A percentile compares a stretch with the other conserved stretches of the same genome.
Conservation (phyloP, 805 yeast species). For the Saturnispora kantuleensis region DNA sequence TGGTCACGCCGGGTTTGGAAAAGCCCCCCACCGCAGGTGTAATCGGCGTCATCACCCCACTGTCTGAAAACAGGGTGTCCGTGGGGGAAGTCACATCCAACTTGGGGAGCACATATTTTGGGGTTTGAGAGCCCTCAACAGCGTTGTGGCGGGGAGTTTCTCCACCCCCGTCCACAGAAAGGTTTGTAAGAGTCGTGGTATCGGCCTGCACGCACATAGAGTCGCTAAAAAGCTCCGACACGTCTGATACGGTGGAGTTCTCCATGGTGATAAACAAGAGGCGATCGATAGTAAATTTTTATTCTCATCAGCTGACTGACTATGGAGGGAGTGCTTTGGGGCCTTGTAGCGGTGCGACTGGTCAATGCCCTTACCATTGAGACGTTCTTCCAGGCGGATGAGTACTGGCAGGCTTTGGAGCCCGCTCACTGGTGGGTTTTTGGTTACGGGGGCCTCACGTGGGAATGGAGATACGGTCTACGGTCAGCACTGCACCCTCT, state of each 20-base stretch:
- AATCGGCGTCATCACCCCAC: conserved; percentile 1
- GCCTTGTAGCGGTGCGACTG: conserved; percentile 36
- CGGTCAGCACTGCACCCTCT: conserved; percentile 77
- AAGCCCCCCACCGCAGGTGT: background rate
- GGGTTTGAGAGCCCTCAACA: background rate
- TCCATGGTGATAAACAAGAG: background rate
- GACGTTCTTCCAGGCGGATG: conserved; percentile 95
- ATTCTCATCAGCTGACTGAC: background rate
- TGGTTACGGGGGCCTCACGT: conserved; percentile 77
- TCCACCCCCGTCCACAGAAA: too few relatives aligned
- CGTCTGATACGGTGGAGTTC: background rate
- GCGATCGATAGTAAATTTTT: background rate
- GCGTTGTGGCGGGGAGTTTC: too few relatives aligned
- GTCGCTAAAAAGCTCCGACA: background rate
- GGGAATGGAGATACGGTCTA: conserved; percentile 85
- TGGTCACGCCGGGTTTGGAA: background rate
- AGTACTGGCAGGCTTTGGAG: conserved; percentile 85
- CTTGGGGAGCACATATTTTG: background rate
- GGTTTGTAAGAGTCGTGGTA: background rate
- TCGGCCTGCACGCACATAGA: background rate
- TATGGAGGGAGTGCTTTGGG: background rate
- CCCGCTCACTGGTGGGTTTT: conserved; percentile 74
- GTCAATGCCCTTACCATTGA: conserved; percentile 51
- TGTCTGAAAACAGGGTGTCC: conserved; percentile 2
- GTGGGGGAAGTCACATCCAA: too few relatives aligned